These are phyloP conservation scores for Naganishia vishniacii DNA, from an alignment of 768 basidiomycete species.

Conservation along the genomic window DNA sequence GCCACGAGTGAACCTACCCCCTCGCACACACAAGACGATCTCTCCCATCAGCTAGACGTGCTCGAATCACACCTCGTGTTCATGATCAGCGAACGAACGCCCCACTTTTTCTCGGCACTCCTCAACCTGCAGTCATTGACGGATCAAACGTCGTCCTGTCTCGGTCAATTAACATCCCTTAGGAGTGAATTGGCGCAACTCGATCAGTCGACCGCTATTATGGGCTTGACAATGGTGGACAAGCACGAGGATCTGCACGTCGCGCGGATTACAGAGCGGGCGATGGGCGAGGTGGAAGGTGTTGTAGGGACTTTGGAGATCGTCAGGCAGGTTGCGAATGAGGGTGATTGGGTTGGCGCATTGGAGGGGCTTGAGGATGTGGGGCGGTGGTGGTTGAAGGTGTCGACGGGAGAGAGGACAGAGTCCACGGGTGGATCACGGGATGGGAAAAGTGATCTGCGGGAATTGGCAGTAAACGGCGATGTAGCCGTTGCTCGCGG, in stretches of 20 bases:
- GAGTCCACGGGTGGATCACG: background rate
- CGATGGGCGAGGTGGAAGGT: slow-evolving; percentile 52
- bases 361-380: slow-evolving; percentile 53
- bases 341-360: slow-evolving; percentile 83
- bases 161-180: slow-evolving; percentile 67
- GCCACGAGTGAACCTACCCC: no score
- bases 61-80: slow-evolving; percentile 89
- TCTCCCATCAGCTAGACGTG: slow-evolving; percentile 86
- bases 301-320: slow-evolving; percentile 54
- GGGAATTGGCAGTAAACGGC: background rate
- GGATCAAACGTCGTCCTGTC: slow-evolving; percentile 75
- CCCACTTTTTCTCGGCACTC: slow-evolving; percentile 93
- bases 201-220: slow-evolving; percentile 68
- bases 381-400: slow-evolving; percentile 40
- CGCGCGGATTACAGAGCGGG: slow-evolving; percentile 52
- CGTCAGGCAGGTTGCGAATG: slow-evolving; percentile 68
- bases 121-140: slow-evolving; percentile 89
- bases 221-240: slow-evolving; percentile 67
- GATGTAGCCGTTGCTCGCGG: background rate
- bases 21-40: slow-evolving; percentile 76
- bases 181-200: slow-evolving; percentile 68
- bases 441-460: no score
- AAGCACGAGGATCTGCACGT: slow-evolving; percentile 59
- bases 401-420: background rate
- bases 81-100: slow-evolving; percentile 82